phyloP scores from a whole-genome alignment of 768 basidiomycete genomes.

The Epithele typhae region DNA sequence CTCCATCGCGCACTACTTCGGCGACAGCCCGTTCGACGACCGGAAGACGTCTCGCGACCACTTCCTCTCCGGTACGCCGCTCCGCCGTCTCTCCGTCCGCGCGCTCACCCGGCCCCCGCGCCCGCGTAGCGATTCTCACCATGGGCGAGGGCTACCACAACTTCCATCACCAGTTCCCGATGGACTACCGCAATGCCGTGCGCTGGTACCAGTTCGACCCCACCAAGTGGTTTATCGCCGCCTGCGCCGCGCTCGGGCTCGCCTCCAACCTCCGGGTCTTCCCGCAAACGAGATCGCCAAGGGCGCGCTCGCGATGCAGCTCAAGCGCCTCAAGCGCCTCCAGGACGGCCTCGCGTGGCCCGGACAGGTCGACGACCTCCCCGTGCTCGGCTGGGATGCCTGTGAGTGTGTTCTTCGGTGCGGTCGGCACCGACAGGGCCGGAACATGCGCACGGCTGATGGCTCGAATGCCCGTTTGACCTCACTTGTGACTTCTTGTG shows the following conservation, averaged over 20 bases:
- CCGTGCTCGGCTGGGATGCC: constrained; percentile 77
- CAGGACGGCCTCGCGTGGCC: constrained; percentile 69
- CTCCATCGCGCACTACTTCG: constrained; percentile 56
- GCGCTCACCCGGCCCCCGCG: not conserved
- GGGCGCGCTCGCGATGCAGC: constrained; percentile 76
- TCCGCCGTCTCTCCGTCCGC: not conserved
- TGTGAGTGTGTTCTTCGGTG: constrained; percentile 42
- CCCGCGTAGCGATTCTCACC: constrained; percentile 33
- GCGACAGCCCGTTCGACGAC: constrained; percentile 52
- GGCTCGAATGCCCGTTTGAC: not conserved
- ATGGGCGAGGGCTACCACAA: constrained; percentile 88
- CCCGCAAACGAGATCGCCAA: constrained; percentile 84
- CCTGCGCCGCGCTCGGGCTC: constrained; percentile 56
- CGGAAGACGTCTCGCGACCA: constrained; percentile 49
- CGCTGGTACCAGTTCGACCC: constrained; percentile 70
- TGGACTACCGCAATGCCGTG: constrained; percentile 51
- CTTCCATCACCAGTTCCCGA: constrained; percentile 58
- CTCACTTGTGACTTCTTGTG: not conserved
- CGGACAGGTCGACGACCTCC: constrained; percentile 50
- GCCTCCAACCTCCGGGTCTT: constrained; percentile 83
- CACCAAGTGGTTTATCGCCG: constrained; percentile 77
- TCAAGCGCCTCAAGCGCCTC: constrained; percentile 63
- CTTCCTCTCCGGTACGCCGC: constrained; percentile 35
- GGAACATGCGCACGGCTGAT: not conserved
- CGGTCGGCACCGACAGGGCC: too few species aligned